Percentiles rank a stretch among this genome's conserved stretches.
Evolutionary conservation across 2,329 filamentous ascomycete genomes (phyloP).

Genomic region (Hypoxylon sp.): DNA sequence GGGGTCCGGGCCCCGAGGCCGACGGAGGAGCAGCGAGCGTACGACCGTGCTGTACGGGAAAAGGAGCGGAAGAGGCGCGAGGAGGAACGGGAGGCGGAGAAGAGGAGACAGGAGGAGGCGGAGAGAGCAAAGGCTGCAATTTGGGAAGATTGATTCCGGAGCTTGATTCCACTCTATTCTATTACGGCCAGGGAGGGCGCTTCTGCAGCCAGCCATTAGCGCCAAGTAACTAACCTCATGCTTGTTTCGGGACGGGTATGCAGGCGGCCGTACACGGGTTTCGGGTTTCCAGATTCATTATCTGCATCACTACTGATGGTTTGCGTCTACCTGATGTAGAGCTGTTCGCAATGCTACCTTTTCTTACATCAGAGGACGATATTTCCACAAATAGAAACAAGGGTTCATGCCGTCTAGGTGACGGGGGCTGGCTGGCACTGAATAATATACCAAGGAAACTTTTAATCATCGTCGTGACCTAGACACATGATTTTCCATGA

Average conservation of each 20-base stretch:
- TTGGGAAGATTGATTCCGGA: slow-evolving; percentile 78
- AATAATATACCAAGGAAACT: not conserved
- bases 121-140: slow-evolving; percentile 86
- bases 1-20: slow-evolving; percentile 84
- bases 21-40: slow-evolving; percentile 90
- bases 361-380: not conserved
- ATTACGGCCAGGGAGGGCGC: not conserved
- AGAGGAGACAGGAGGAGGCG: slow-evolving; percentile 68
- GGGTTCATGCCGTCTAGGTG: slow-evolving; percentile 7
- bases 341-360: not conserved
- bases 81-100: slow-evolving; percentile 77
- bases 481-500: not conserved
- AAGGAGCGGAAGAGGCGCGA: slow-evolving; percentile 85
- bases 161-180: too few species aligned
- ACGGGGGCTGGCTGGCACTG: not conserved
- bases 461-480: not conserved
- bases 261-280: not conserved
- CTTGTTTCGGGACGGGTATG: slow-evolving; percentile 18
- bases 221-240: not conserved
- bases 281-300: not conserved
- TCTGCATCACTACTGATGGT: not conserved
- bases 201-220: slow-evolving; percentile 3
- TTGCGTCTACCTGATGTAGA: not conserved
- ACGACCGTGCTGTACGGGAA: slow-evolving; percentile 85
- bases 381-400: slow-evolving; percentile 3